Evolutionary conservation across 768 basidiomycete genomes (phyloP).

Genomic region (Kwoniella mangroviensis): DNA sequence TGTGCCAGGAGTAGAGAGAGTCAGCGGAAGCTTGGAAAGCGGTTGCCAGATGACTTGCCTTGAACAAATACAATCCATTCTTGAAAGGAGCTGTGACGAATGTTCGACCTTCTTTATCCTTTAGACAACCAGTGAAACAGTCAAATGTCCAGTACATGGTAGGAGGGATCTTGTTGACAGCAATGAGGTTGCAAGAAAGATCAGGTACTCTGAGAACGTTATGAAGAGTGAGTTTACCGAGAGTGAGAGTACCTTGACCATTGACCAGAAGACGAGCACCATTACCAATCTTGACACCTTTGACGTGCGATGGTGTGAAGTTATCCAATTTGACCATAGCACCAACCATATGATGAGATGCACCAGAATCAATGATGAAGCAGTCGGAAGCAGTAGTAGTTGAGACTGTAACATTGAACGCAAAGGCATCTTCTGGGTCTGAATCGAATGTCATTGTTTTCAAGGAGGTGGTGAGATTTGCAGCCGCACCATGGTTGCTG

Average conservation of each 20-base stretch:
- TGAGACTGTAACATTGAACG: not conserved
- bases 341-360: constrained; percentile 26
- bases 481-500: no score
- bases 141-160: constrained; percentile 1
- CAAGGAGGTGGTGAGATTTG: no score
- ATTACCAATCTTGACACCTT: constrained; percentile 17
- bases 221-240: not conserved
- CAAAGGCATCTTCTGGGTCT: no score
- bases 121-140: not conserved
- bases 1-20: not conserved
- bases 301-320: no score
- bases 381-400: not conserved
- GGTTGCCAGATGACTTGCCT: constrained; percentile 9
- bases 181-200: constrained; percentile 9
- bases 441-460: no score
- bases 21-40: constrained; percentile 7
- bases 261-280: not conserved
- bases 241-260: constrained; percentile 6
- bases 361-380: constrained; percentile 26
- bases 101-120: not conserved
- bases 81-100: not conserved
- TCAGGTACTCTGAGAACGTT: constrained; percentile 9
- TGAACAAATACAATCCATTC: constrained; percentile 4
- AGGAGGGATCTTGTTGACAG: constrained; percentile 13
- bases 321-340: no score